A percentile compares a stretch with the other conserved stretches of the same genome.
These are phyloP conservation scores for Aspergillus proliferans DNA, from an alignment of 2,329 filamentous ascomycete species.

Conservation along the genomic window DNA sequence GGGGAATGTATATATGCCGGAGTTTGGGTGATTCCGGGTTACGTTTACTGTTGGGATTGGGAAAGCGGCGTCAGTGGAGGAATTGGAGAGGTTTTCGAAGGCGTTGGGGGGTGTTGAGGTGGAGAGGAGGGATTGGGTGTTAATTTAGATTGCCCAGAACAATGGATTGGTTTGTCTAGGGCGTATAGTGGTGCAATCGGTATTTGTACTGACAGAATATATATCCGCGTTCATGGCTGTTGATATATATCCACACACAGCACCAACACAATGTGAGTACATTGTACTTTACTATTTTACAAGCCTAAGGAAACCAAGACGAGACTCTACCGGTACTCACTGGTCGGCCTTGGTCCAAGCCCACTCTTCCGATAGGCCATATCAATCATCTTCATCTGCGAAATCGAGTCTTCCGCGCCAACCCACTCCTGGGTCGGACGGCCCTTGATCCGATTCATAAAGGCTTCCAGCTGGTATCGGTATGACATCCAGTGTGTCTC, in stretches of 20 bases:
- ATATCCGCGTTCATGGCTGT: too few relatives aligned
- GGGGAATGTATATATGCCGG: slow-evolving; percentile 5
- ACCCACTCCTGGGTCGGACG: slow-evolving; percentile 36
- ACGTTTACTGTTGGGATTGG: slow-evolving; percentile 7
- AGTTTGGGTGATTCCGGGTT: slow-evolving; percentile 9
- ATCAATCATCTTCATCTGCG: slow-evolving; percentile 44
- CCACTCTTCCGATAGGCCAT: slow-evolving; percentile 41
- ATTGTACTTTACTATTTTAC: too few relatives aligned
- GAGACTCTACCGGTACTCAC: background rate
- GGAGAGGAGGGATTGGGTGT: too few relatives aligned
- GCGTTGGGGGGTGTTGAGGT: slow-evolving; percentile 1
- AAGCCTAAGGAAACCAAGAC: too few relatives aligned
- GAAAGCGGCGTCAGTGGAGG: slow-evolving; percentile 5
- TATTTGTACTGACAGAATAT: too few relatives aligned
- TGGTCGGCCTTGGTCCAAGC: slow-evolving; percentile 14
- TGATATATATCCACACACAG: too few relatives aligned
- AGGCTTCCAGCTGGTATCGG: slow-evolving; percentile 45
- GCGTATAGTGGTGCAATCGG: too few relatives aligned
- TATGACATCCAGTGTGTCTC: slow-evolving; percentile 42
- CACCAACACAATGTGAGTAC: too few relatives aligned
- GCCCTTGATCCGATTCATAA: slow-evolving; percentile 42
- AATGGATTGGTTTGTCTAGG: too few relatives aligned
- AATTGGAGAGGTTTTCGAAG: slow-evolving; percentile 2
- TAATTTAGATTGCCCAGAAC: too few relatives aligned
- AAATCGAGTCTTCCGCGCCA: slow-evolving; percentile 38